phyloP scores from a whole-genome alignment of 345 rosid species.

The Sisymbrium irio region DNA sequence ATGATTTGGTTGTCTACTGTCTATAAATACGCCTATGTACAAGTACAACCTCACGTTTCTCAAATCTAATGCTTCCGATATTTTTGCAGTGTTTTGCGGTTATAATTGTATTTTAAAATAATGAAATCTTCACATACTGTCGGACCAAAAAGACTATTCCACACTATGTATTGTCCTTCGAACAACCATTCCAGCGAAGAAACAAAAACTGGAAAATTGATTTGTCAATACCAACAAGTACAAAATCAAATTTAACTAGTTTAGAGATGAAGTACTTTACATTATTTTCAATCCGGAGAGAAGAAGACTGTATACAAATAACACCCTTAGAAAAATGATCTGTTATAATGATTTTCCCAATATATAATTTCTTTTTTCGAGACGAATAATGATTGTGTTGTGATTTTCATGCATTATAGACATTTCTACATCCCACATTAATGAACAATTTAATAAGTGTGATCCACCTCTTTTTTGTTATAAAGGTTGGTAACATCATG shows the following conservation, averaged over 20 bases:
- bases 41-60: constrained; percentile 16
- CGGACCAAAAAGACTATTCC: constrained; percentile 10
- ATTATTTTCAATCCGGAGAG: background rate
- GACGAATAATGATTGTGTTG: background rate
- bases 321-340: background rate
- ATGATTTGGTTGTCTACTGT: constrained; percentile 15
- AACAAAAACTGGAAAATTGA: constrained; percentile 1
- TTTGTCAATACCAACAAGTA: constrained; percentile 22
- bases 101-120: constrained; percentile 1
- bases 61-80: constrained; percentile 26
- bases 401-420: background rate
- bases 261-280: background rate
- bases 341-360: background rate
- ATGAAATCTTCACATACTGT: constrained; percentile 11
- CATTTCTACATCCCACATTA: constrained; percentile 7
- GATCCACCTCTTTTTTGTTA: constrained; percentile 19
- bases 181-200: constrained; percentile 4
- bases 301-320: background rate
- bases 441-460: constrained; percentile 21
- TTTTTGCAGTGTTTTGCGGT: background rate
- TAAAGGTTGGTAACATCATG: constrained; percentile 13
- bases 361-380: background rate
- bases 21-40: background rate
- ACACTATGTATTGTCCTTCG: constrained; percentile 14
- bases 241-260: background rate